Evolutionary conservation across 768 basidiomycete genomes (phyloP).

Genomic region (Psilocybe sp.): DNA sequence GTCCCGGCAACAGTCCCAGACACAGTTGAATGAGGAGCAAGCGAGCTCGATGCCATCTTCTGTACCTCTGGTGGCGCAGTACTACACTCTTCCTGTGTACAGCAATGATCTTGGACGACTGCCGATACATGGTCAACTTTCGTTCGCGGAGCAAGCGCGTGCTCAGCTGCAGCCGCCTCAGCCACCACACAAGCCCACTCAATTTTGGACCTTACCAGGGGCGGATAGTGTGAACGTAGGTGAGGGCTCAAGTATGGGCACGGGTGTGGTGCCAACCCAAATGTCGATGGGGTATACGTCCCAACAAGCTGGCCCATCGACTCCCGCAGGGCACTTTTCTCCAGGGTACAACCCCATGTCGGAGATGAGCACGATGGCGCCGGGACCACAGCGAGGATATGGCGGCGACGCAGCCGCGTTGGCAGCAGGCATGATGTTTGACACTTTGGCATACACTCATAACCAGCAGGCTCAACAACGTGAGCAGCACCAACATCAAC

Average conservation of each 20-base stretch:
- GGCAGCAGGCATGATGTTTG: conserved; percentile 21
- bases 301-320: neutral
- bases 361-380: conserved; percentile 17
- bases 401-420: conserved; percentile 16
- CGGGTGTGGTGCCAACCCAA: neutral
- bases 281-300: neutral
- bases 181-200: conserved; percentile 4
- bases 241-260: neutral
- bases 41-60: conserved; percentile 2
- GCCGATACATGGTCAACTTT: conserved; percentile 37
- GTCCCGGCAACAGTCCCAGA: neutral
- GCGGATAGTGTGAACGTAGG: neutral
- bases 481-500: neutral
- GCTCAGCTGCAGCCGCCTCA: neutral
- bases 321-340: neutral
- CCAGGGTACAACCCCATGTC: neutral
- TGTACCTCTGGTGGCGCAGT: conserved; percentile 9
- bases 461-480: conserved; percentile 2
- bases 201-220: conserved; percentile 5
- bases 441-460: conserved; percentile 8
- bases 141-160: conserved; percentile 18
- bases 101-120: conserved; percentile 57
- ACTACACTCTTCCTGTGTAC: conserved; percentile 49
- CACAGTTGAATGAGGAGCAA: conserved; percentile 6
- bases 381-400: conserved; percentile 3